Percentiles rank a stretch among this genome's conserved stretches.
These are phyloP conservation scores for Myxozyma sirexii DNA, from an alignment of 805 yeast genomes.

Conservation along the genomic window DNA sequence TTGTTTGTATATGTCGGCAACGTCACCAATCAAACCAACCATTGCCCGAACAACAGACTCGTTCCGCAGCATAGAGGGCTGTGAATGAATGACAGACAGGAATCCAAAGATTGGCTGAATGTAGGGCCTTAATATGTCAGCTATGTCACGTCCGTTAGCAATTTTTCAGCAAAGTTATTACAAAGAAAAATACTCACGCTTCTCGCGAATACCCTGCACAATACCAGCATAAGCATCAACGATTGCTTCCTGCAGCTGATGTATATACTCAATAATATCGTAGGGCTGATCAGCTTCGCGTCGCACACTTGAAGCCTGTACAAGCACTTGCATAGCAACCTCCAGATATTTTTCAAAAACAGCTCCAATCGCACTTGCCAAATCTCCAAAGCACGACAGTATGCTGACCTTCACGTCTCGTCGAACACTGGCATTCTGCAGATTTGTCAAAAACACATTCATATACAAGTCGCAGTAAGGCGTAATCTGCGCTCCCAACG, in stretches of 20 bases:
- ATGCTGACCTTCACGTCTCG: conserved; percentile 85
- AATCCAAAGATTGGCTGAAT: conserved; percentile 72
- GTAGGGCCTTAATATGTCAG: conserved; percentile 66
- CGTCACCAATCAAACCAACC: conserved; percentile 90
- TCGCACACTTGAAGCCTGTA: conserved; percentile 43
- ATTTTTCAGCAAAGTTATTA: neutral
- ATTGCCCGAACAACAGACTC: conserved; percentile 80
- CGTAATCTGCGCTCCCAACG: conserved; percentile 71
- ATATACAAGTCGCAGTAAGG: conserved; percentile 81
- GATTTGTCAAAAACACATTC: conserved; percentile 75
- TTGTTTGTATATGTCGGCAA: conserved; percentile 80
- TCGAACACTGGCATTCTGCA: conserved; percentile 57
- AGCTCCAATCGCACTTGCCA: conserved; percentile 84
- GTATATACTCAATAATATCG: conserved; percentile 77
- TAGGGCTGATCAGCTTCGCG: conserved; percentile 54
- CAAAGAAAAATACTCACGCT: conserved; percentile 39
- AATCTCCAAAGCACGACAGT: conserved; percentile 91
- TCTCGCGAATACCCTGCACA: conserved; percentile 80
- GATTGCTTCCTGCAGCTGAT: conserved; percentile 79
- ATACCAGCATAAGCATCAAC: conserved; percentile 95
- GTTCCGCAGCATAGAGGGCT: conserved; percentile 59
- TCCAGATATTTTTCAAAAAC: conserved; percentile 75
- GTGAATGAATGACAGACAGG: conserved; percentile 60
- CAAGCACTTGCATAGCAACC: conserved; percentile 73
- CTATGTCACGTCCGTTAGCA: neutral